These are phyloP conservation scores for Salisapilia sapeloensis DNA, from an alignment of 352 stramenopile genomes.

Conservation along the genomic window DNA sequence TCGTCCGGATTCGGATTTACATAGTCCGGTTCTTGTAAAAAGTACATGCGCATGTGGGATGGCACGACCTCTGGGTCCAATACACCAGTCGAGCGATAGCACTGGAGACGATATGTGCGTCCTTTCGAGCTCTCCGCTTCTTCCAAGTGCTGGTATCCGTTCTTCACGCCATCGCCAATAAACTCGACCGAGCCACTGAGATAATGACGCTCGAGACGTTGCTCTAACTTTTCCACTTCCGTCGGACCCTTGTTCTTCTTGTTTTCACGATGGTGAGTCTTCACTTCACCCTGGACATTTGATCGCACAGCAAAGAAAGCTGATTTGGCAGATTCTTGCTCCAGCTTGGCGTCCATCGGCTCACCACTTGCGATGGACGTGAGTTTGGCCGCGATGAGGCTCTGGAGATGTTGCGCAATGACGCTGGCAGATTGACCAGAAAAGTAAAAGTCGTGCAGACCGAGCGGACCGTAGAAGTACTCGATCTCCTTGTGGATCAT, in stretches of 20 bases:
- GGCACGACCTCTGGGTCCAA: slow-evolving; percentile 52
- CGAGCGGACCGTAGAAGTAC: slow-evolving; percentile 69
- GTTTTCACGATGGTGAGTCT: slow-evolving; percentile 24
- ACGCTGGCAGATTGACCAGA: slow-evolving; percentile 29
- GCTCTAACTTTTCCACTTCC: slow-evolving; percentile 58
- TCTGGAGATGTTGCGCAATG: slow-evolving; percentile 70
- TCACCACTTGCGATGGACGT: slow-evolving; percentile 62
- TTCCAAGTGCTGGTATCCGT: slow-evolving; percentile 62
- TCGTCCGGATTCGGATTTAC: slow-evolving; percentile 29
- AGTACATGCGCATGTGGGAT: slow-evolving; percentile 77
- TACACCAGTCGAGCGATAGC: slow-evolving; percentile 63
- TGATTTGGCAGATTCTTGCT: slow-evolving; percentile 44
- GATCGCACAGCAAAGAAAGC: slow-evolving; percentile 72
- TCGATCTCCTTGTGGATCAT: slow-evolving; percentile 51
- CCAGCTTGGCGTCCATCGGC: slow-evolving; percentile 63
- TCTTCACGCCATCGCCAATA: slow-evolving; percentile 67
- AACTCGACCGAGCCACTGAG: slow-evolving; percentile 40
- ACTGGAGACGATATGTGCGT: slow-evolving; percentile 67
- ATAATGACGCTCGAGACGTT: slow-evolving; percentile 64
- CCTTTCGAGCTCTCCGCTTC: slow-evolving; percentile 27
- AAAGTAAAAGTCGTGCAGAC: slow-evolving; percentile 78
- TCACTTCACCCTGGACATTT: slow-evolving; percentile 56
- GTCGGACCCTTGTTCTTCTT: slow-evolving; percentile 32
- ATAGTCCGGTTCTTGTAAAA: slow-evolving; percentile 57
- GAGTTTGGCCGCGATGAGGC: slow-evolving; percentile 60